Percentiles rank a stretch among this genome's conserved stretches.
phyloP scores from a whole-genome alignment of 1,284 basidiomycete genomes.

The Malassezia slooffiae region DNA sequence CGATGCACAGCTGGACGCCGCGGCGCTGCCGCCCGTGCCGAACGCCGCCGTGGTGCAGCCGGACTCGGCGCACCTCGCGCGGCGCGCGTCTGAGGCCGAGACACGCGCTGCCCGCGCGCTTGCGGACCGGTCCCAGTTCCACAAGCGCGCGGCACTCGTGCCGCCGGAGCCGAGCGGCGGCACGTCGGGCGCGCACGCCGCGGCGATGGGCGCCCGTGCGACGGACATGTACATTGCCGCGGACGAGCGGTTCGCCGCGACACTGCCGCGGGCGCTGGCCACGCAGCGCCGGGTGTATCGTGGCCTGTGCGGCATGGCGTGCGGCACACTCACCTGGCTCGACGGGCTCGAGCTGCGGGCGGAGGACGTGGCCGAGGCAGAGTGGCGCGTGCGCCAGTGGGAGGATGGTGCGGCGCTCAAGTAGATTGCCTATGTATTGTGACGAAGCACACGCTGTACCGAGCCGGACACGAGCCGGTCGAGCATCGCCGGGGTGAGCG shows the following conservation, averaged over 20 bases:
- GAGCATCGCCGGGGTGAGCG: conserved; percentile 20
- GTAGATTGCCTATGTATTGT: background rate
- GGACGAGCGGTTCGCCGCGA: conserved; percentile 31
- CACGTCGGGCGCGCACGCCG: background rate
- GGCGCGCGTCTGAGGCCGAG: conserved; percentile 11
- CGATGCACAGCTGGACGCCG: conserved; percentile 6
- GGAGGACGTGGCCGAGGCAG: conserved; percentile 30
- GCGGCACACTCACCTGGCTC: conserved; percentile 33
- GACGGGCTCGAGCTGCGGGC: conserved; percentile 34
- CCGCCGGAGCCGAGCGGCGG: conserved; percentile 9
- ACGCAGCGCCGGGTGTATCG: conserved; percentile 32
- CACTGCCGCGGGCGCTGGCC: conserved; percentile 25
- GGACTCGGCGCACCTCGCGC: conserved; percentile 12
- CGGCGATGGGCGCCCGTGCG: conserved; percentile 13
- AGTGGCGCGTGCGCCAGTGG: conserved; percentile 16
- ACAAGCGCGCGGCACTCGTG: conserved; percentile 26
- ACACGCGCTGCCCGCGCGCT: conserved; percentile 17
- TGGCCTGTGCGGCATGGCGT: conserved; percentile 40
- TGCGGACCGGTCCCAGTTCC: conserved; percentile 40
- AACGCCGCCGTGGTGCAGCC: conserved; percentile 35
- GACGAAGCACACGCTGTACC: conserved; percentile 55
- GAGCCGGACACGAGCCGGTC: conserved; percentile 24
- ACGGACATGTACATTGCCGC: conserved; percentile 23
- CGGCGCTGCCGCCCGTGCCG: conserved; percentile 31
- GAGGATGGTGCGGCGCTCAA: background rate